phyloP scores from a whole-genome alignment of 352 stramenopile species.

The Elongisporangium anandrum region DNA sequence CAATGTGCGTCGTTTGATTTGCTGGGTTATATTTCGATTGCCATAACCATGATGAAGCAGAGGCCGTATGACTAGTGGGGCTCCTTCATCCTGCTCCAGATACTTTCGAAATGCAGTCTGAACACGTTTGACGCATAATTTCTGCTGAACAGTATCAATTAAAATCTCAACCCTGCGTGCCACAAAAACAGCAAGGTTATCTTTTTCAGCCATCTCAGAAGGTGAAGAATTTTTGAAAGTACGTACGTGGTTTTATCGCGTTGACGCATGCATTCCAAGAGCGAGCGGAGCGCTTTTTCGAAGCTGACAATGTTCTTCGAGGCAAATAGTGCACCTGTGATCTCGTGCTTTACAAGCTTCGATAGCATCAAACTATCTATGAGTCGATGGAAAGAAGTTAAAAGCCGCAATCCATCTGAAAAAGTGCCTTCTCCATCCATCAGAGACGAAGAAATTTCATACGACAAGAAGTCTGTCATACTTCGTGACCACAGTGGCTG shows the following conservation, averaged over 20 bases:
- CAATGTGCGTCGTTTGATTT: constrained; percentile 20
- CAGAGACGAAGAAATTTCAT: constrained; percentile 47
- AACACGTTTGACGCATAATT: constrained; percentile 62
- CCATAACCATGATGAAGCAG: constrained; percentile 68
- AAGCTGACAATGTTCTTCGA: constrained; percentile 58
- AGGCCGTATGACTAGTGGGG: constrained; percentile 66
- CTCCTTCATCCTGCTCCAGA: constrained; percentile 55
- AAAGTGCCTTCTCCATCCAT: constrained; percentile 30
- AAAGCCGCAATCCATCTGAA: constrained; percentile 45
- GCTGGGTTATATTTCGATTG: constrained; percentile 13
- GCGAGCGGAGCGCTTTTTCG: constrained; percentile 53
- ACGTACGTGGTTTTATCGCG: constrained; percentile 54
- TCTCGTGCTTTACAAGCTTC: constrained; percentile 51
- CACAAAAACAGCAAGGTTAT: neutral
- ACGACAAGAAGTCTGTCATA: constrained; percentile 41
- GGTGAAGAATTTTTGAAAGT: neutral
- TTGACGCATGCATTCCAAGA: constrained; percentile 65
- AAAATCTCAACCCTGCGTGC: constrained; percentile 41
- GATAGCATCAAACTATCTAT: constrained; percentile 43
- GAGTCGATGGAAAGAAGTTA: constrained; percentile 58
- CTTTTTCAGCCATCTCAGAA: neutral
- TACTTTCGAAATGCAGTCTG: constrained; percentile 67
- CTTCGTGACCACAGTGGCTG: constrained; percentile 58
- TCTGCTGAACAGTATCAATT: constrained; percentile 68
- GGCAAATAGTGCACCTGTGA: constrained; percentile 39